Percentiles rank a stretch among this genome's conserved stretches.
These are phyloP conservation scores for Yamadazyma olivae DNA, from an alignment of 805 yeast species.

Conservation along the genomic window DNA sequence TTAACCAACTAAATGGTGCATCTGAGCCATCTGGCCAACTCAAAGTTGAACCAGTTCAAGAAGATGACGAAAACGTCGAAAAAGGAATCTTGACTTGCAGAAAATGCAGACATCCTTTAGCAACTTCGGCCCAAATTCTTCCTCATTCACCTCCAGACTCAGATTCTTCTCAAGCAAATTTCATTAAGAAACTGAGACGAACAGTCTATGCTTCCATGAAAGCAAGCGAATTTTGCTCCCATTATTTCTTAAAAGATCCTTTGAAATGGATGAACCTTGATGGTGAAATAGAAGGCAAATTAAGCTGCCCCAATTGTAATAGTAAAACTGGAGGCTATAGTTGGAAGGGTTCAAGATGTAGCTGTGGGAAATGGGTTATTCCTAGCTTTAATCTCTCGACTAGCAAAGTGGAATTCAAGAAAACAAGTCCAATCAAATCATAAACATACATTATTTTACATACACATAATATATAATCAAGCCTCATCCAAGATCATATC, in stretches of 20 bases:
- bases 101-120: slow-evolving; percentile 72
- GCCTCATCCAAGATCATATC: slow-evolving; percentile 44
- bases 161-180: slow-evolving; percentile 62
- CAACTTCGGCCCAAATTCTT: slow-evolving; percentile 58
- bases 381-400: slow-evolving; percentile 84
- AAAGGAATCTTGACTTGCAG: slow-evolving; percentile 47
- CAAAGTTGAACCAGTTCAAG: background rate
- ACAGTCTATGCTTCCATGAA: slow-evolving; percentile 56
- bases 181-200: slow-evolving; percentile 60
- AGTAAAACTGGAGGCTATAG: slow-evolving; percentile 87
- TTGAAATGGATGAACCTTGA: slow-evolving; percentile 86
- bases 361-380: slow-evolving; percentile 94
- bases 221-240: slow-evolving; percentile 69
- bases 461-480: slow-evolving; percentile 2
- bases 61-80: background rate
- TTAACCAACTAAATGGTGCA: slow-evolving; percentile 1
- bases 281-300: slow-evolving; percentile 79
- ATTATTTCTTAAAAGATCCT: slow-evolving; percentile 78
- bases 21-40: background rate
- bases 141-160: slow-evolving; percentile 65
- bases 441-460: too few relatives aligned
- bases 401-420: slow-evolving; percentile 68
- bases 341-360: slow-evolving; percentile 93
- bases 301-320: slow-evolving; percentile 72
- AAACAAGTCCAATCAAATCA: background rate